Evolutionary conservation across 2,329 filamentous ascomycete genomes (phyloP).

Genomic region (Cladosporium sp.): DNA sequence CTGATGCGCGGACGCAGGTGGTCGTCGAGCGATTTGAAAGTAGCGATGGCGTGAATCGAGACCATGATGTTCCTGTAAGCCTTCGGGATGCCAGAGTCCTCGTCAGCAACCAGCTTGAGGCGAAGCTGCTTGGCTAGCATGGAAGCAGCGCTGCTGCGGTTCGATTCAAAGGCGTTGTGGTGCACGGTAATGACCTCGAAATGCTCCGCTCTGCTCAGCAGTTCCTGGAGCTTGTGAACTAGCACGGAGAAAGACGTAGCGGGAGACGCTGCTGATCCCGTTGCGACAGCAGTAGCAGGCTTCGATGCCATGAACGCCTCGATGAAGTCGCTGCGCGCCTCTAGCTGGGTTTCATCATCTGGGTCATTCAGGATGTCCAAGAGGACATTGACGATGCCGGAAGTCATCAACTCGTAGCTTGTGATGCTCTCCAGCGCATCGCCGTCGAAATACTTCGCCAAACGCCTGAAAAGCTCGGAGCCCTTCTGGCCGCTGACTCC

Average conservation of each 20-base stretch:
- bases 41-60: slow-evolving; percentile 95
- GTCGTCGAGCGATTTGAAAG: slow-evolving; percentile 93
- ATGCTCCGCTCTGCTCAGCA: slow-evolving; percentile 93
- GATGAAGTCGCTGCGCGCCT: slow-evolving; percentile 76
- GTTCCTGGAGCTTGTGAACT: slow-evolving; percentile 88
- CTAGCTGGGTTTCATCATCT: slow-evolving; percentile 46
- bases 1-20: slow-evolving; percentile 88
- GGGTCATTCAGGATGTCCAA: slow-evolving; percentile 74
- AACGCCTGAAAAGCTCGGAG: slow-evolving; percentile 60
- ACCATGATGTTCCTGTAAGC: slow-evolving; percentile 94
- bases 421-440: slow-evolving; percentile 90
- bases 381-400: slow-evolving; percentile 78
- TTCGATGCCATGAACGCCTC: slow-evolving; percentile 83
- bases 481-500: slow-evolving; percentile 39
- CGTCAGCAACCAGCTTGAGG: slow-evolving; percentile 80
- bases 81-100: slow-evolving; percentile 81
- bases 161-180: slow-evolving; percentile 83
- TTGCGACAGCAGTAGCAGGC: slow-evolving; percentile 56
- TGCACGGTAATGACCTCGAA: slow-evolving; percentile 97
- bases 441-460: slow-evolving; percentile 80
- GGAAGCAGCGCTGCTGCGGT: slow-evolving; percentile 81
- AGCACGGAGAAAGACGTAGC: slow-evolving; percentile 83
- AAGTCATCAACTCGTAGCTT: slow-evolving; percentile 87
- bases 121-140: slow-evolving; percentile 96
- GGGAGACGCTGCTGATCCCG: slow-evolving; percentile 60